Evolutionary conservation across 2,329 filamentous ascomycete genomes (phyloP).

Genomic region (Parascedosporium putredinis): DNA sequence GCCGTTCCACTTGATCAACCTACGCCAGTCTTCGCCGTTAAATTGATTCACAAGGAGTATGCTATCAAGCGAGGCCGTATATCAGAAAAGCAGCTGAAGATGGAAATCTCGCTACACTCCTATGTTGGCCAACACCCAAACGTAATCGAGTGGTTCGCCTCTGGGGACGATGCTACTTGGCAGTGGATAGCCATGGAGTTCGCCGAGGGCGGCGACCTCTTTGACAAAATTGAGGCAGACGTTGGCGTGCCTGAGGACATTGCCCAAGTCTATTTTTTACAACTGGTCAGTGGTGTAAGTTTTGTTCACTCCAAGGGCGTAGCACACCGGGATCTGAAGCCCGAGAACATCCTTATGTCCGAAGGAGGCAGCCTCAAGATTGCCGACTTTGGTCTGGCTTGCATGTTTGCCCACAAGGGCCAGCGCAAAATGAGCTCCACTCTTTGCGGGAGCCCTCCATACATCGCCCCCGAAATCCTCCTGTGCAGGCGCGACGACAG

Average conservation of each 20-base stretch:
- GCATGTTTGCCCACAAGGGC: conserved; percentile 83
- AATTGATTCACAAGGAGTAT: conserved; percentile 97
- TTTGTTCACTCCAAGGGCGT: conserved; percentile 97
- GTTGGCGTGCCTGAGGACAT: conserved; percentile 90
- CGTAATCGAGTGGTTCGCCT: conserved; percentile 85
- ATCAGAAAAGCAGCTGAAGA: conserved; percentile 76
- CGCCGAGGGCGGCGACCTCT: conserved; percentile 88
- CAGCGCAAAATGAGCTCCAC: conserved; percentile 73
- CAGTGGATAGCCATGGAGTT: conserved; percentile 98
- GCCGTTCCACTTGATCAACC: conserved; percentile 62
- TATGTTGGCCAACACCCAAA: conserved; percentile 85
- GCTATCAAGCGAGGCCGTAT: conserved; percentile 82
- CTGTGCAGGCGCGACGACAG: conserved; percentile 38
- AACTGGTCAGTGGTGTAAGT: conserved; percentile 79
- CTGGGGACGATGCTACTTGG: conserved; percentile 78
- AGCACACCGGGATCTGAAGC: conserved; percentile 83
- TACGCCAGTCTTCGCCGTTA: conserved; percentile 84
- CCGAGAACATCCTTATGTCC: conserved; percentile 89
- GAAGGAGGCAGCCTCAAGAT: conserved; percentile 81
- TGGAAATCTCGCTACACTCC: conserved; percentile 85
- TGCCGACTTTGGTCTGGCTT: conserved; percentile 92
- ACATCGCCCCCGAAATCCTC: conserved; percentile 90
- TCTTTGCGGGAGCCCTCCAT: conserved; percentile 90
- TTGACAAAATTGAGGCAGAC: conserved; percentile 98
- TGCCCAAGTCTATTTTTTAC: conserved; percentile 90